Evolutionary conservation across 176 grass and related monocot species (phyloP).

Genomic region (Areca catechu): DNA sequence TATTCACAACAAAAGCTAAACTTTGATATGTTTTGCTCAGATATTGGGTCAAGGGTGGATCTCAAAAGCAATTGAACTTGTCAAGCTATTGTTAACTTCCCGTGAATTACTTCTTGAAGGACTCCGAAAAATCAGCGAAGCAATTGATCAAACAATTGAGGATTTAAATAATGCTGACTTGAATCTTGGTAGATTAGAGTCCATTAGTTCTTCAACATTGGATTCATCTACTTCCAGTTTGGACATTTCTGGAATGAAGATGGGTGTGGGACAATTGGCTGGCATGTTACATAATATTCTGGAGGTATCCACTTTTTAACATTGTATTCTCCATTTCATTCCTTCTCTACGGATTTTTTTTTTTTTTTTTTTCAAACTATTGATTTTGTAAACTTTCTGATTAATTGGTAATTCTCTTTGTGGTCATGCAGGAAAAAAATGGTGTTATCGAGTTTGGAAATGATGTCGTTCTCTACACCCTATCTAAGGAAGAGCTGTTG

Average conservation of each 20-base stretch:
- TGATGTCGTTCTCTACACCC: conserved; percentile 50
- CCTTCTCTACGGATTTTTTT: neutral
- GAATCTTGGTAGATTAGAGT: conserved; percentile 67
- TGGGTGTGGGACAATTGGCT: conserved; percentile 37
- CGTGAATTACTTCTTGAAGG: conserved; percentile 63
- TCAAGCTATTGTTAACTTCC: conserved; percentile 61
- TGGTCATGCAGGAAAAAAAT: conserved; percentile 58
- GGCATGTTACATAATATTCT: conserved; percentile 63
- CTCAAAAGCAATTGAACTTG: conserved; percentile 44
- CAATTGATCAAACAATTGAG: conserved; percentile 43
- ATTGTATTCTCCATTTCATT: neutral
- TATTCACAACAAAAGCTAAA: conserved; percentile 7
- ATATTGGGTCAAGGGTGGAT: conserved; percentile 33
- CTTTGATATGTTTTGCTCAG: conserved; percentile 26
- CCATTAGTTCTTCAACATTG: conserved; percentile 35
- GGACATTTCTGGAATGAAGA: conserved; percentile 24
- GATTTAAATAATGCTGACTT: conserved; percentile 47
- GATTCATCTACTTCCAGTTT: conserved; percentile 26
- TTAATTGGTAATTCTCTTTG: conserved; percentile 21
- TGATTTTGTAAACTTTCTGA: too few relatives aligned
- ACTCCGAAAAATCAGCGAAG: conserved; percentile 61
- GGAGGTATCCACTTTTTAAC: conserved; percentile 35
- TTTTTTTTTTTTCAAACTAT: neutral
- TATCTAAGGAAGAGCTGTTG: conserved; percentile 67
- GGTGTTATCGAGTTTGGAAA: conserved; percentile 31